phyloP scores from a whole-genome alignment of 305 asterid genomes.

The Fraxinus platypoda region DNA sequence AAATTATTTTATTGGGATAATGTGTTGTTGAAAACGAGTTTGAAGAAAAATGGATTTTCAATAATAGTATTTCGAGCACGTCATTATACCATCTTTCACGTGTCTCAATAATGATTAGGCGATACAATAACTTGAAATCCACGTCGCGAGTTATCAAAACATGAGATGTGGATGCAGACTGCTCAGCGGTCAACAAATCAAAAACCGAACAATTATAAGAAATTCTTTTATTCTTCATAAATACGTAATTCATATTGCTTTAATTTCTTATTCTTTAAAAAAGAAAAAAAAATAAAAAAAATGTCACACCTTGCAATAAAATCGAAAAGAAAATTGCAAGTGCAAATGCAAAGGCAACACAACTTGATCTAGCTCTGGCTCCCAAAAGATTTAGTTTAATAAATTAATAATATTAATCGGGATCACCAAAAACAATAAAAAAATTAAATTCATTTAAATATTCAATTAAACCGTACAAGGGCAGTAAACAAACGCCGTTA shows the following conservation, averaged over 20 bases:
- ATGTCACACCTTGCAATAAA: not conserved
- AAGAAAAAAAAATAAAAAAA: too few species aligned
- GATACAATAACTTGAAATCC: not conserved
- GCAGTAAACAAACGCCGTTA: constrained; percentile 48
- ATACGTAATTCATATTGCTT: not conserved
- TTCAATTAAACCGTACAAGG: constrained; percentile 25
- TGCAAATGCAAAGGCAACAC: not conserved
- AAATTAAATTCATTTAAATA: constrained; percentile 6
- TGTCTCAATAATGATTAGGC: not conserved
- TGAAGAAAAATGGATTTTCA: too few species aligned
- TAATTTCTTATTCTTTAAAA: not conserved
- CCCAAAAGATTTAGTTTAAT: constrained; percentile 53
- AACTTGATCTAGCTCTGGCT: constrained; percentile 30
- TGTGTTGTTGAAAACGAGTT: too few species aligned
- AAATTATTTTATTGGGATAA: too few species aligned
- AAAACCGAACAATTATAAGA: not conserved
- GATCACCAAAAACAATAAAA: constrained; percentile 60
- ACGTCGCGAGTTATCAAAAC: not conserved
- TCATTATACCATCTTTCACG: not conserved
- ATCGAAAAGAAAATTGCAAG: not conserved
- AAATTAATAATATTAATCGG: constrained; percentile 66
- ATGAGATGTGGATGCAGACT: not conserved
- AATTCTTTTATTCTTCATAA: not conserved
- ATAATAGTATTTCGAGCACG: not conserved
- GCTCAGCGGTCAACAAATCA: not conserved